These are phyloP conservation scores for Penicillium sp. DNA, from an alignment of 2,329 filamentous ascomycete genomes.

Conservation along the genomic window DNA sequence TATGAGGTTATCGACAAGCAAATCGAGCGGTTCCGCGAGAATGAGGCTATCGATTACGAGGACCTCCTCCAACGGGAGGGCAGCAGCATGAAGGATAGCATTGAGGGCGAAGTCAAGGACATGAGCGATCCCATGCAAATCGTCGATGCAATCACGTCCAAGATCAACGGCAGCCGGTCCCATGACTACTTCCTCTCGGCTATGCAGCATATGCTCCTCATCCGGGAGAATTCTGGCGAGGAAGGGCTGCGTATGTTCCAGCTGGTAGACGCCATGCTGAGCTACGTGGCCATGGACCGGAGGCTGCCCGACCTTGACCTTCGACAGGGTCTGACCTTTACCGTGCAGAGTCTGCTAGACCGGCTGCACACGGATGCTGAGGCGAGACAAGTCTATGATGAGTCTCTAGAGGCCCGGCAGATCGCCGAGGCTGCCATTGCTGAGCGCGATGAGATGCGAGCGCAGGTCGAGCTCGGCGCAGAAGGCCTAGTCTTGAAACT, in stretches of 20 bases:
- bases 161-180: constrained; percentile 70
- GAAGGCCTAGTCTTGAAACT: constrained; percentile 88
- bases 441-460: constrained; percentile 88
- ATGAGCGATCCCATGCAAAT: constrained; percentile 89
- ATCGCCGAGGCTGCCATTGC: constrained; percentile 93
- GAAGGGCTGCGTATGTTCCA: constrained; percentile 93
- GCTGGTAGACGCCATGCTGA: constrained; percentile 95
- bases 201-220: constrained; percentile 86
- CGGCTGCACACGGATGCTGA: constrained; percentile 95
- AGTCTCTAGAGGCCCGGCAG: constrained; percentile 79
- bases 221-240: constrained; percentile 82
- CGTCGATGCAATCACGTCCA: constrained; percentile 81
- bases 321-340: constrained; percentile 95
- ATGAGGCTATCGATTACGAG: constrained; percentile 96
- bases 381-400: constrained; percentile 81
- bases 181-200: constrained; percentile 95
- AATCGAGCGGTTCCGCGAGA: constrained; percentile 82
- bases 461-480: constrained; percentile 79
- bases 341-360: constrained; percentile 87
- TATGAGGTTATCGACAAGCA: constrained; percentile 98
- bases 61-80: constrained; percentile 88
- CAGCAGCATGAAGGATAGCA: constrained; percentile 77
- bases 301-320: constrained; percentile 92
- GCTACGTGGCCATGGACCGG: constrained; percentile 96
- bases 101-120: constrained; percentile 80